Evolutionary conservation across 75 land plant species (phyloP).

Genomic region (Sequoiadendron giganteum): DNA sequence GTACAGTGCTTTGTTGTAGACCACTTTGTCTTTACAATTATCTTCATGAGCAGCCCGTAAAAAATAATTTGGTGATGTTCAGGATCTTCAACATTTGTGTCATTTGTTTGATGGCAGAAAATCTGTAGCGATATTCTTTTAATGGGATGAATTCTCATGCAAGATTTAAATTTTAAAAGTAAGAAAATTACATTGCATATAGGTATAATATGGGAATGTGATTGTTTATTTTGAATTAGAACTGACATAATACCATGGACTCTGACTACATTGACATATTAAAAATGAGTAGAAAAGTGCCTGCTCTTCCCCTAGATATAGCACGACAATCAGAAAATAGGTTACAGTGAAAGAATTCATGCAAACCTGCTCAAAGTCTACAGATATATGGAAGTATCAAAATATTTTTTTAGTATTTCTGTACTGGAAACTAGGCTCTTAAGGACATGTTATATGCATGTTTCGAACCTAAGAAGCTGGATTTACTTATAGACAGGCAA

Average conservation of each 20-base stretch:
- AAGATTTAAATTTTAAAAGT: background rate
- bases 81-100: background rate
- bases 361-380: background rate
- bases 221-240: background rate
- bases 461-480: background rate
- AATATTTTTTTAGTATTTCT: background rate
- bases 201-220: background rate
- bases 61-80: background rate
- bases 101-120: background rate
- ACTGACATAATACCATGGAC: background rate
- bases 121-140: background rate
- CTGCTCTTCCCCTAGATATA: background rate
- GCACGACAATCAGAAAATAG: background rate
- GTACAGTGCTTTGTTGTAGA: background rate
- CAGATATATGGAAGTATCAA: background rate
- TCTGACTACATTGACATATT: background rate
- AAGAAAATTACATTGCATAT: background rate
- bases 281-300: background rate
- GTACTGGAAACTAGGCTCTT: background rate
- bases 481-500: no score
- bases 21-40: background rate
- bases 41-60: background rate
- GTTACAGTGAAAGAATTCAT: background rate
- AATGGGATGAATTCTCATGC: background rate
- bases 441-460: background rate